A percentile compares a stretch with the other conserved stretches of the same genome.
phyloP scores from a whole-genome alignment of 768 basidiomycete species.

The Rhodotorula graminis region DNA sequence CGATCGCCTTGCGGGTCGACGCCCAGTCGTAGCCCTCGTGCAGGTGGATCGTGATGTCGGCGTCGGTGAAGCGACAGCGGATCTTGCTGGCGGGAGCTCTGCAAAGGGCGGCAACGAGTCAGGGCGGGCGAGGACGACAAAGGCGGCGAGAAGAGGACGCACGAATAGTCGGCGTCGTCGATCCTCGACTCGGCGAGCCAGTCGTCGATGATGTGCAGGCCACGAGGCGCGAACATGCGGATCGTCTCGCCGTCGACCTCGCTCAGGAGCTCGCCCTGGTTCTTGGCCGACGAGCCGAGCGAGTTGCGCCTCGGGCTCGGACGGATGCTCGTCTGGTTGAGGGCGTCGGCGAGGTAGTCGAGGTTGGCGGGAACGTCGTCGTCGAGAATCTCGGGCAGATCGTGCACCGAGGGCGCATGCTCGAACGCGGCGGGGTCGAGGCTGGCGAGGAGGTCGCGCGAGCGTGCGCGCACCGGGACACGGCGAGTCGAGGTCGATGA shows the following conservation, averaged over 20 bases:
- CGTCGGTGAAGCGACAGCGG: slow-evolving; percentile 12
- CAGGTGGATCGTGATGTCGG: slow-evolving; percentile 62
- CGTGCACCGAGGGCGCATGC: slow-evolving; percentile 66
- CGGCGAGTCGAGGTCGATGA: neutral
- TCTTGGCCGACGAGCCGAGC: slow-evolving; percentile 29
- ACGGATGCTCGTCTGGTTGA: slow-evolving; percentile 54
- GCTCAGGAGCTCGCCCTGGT: slow-evolving; percentile 26
- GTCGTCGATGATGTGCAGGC: slow-evolving; percentile 66
- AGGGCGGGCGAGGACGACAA: neutral
- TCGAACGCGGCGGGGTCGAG: slow-evolving; percentile 80
- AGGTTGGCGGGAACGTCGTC: slow-evolving; percentile 86
- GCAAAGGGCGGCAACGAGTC: neutral
- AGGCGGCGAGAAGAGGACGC: neutral
- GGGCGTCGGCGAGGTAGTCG: slow-evolving; percentile 80
- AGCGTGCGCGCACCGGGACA: too few relatives aligned
- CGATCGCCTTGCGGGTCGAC: slow-evolving; percentile 75
- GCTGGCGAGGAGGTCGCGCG: slow-evolving; percentile 36
- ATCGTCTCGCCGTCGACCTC: slow-evolving; percentile 76
- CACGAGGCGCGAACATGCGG: slow-evolving; percentile 62
- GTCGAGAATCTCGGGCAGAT: slow-evolving; percentile 76
- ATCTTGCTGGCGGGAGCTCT: slow-evolving; percentile 43
- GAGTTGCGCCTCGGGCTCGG: slow-evolving; percentile 59
- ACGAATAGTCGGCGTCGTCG: slow-evolving; percentile 3
- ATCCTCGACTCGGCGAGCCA: slow-evolving; percentile 53
- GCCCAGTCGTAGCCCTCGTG: slow-evolving; percentile 96